Evolutionary conservation across 805 yeast species (phyloP).

Genomic region (Yamadazyma tumulicola): DNA sequence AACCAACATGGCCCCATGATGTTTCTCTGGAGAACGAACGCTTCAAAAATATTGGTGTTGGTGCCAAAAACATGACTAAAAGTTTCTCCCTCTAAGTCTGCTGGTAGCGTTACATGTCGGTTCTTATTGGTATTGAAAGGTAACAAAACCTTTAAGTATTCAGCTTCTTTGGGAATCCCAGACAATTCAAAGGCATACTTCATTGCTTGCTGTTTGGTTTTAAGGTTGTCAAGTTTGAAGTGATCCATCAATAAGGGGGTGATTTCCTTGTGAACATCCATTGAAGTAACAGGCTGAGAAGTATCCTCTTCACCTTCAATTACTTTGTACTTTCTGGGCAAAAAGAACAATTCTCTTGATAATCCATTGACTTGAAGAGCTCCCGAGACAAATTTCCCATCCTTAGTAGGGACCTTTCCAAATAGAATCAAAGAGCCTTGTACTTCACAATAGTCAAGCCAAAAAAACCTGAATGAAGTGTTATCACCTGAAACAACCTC

Average conservation of each 20-base stretch:
- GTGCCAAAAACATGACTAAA: conserved; percentile 80
- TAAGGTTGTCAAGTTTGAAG: conserved; percentile 58
- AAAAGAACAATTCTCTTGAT: conserved; percentile 67
- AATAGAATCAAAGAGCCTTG: conserved; percentile 66
- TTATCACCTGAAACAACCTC: conserved; percentile 13
- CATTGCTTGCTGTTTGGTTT: conserved; percentile 66
- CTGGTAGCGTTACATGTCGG: conserved; percentile 47
- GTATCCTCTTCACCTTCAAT: conserved; percentile 40
- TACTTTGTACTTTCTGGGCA: conserved; percentile 56
- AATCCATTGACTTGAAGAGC: conserved; percentile 73
- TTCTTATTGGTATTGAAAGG: conserved; percentile 69
- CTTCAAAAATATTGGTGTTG: conserved; percentile 70
- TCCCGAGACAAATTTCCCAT: conserved; percentile 62
- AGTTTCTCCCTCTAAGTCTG: conserved; percentile 70
- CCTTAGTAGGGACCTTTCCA: conserved; percentile 70
- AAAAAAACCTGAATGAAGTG: conserved; percentile 66
- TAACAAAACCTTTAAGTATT: conserved; percentile 72
- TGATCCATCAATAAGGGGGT: conserved; percentile 60
- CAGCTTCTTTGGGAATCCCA: conserved; percentile 73
- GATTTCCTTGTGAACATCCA: conserved; percentile 77
- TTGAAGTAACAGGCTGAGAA: conserved; percentile 41
- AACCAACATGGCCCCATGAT: conserved; percentile 99
- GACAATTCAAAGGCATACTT: conserved; percentile 88
- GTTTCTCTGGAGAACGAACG: conserved; percentile 75
- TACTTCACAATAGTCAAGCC: conserved; percentile 86